Evolutionary conservation across 1,284 basidiomycete species (phyloP).

Genomic region (Coriolopsis trogii): DNA sequence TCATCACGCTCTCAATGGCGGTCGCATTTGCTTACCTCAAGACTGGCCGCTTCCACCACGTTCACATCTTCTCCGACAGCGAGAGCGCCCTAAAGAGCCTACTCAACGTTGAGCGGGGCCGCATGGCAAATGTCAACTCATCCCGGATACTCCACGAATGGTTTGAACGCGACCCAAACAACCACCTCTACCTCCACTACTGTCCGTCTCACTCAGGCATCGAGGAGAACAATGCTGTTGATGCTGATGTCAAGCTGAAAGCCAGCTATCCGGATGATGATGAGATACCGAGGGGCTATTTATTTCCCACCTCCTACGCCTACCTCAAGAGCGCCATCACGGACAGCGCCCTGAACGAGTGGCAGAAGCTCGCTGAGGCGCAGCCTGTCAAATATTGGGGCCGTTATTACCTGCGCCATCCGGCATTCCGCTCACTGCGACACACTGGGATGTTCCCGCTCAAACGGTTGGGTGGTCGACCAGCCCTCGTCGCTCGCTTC

Average conservation of each 20-base stretch:
- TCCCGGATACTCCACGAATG: slow-evolving; percentile 1
- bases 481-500: not conserved
- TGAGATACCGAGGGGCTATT: not conserved
- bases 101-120: not conserved
- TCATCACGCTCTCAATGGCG: slow-evolving; percentile 3
- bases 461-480: not conserved
- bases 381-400: not conserved
- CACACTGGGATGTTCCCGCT: slow-evolving; percentile 1
- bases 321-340: not conserved
- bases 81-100: not conserved
- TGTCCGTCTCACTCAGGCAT: slow-evolving; percentile 3
- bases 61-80: slow-evolving; percentile 8
- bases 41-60: not conserved
- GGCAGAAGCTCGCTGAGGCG: not conserved
- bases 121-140: not conserved
- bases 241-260: not conserved
- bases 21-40: not conserved
- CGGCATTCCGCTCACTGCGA: not conserved
- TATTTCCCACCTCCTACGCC: not conserved
- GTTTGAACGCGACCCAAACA: not conserved
- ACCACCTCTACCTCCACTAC: slow-evolving; percentile 3
- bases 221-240: slow-evolving; percentile 3
- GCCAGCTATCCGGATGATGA: not conserved
- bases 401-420: not conserved
- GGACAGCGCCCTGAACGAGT: not conserved